Conservation (phyloP, 331 rosid species). For the Pyracantha coccinea region DNA sequence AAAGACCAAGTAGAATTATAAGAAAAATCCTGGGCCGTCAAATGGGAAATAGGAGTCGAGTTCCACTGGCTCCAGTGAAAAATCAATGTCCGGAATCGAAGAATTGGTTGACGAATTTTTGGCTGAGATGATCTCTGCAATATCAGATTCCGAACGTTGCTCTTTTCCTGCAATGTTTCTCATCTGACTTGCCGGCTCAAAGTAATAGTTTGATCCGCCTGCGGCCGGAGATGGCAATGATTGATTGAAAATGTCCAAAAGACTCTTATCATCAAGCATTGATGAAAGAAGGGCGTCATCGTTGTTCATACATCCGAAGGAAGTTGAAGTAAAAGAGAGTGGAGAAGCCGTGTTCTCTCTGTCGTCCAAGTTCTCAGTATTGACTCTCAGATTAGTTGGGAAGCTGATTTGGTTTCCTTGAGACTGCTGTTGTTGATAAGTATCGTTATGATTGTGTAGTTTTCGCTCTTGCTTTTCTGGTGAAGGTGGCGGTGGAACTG, state of each 20-base stretch:
- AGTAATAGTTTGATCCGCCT: slow-evolving; percentile 34
- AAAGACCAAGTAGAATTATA: slow-evolving; percentile 4
- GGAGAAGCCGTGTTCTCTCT: slow-evolving; percentile 28
- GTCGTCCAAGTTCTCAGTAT: slow-evolving; percentile 25
- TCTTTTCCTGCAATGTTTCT: slow-evolving; percentile 26
- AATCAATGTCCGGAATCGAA: slow-evolving; percentile 54
- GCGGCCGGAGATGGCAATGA: slow-evolving; percentile 35
- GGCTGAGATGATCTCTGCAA: slow-evolving; percentile 52
- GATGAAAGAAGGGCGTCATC: slow-evolving; percentile 26
- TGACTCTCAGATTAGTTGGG: slow-evolving; percentile 18
- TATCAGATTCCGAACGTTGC: slow-evolving; percentile 43
- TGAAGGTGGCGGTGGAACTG: slow-evolving; percentile 39
- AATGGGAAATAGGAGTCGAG: slow-evolving; percentile 47
- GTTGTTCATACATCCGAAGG: slow-evolving; percentile 28
- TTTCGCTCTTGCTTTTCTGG: slow-evolving; percentile 48
- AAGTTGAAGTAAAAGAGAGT: slow-evolving; percentile 53
- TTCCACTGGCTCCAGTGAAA: slow-evolving; percentile 41
- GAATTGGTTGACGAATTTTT: slow-evolving; percentile 48
- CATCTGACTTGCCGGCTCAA: slow-evolving; percentile 32
- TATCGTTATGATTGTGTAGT: background rate
- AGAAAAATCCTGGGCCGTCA: slow-evolving; percentile 34
- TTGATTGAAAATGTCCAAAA: slow-evolving; percentile 29
- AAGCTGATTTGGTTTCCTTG: slow-evolving; percentile 15
- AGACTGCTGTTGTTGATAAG: slow-evolving; percentile 20
- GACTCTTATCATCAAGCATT: slow-evolving; percentile 21